Conservation (phyloP, 1,284 basidiomycete species). For the Ceratobasidium sp. region DNA sequence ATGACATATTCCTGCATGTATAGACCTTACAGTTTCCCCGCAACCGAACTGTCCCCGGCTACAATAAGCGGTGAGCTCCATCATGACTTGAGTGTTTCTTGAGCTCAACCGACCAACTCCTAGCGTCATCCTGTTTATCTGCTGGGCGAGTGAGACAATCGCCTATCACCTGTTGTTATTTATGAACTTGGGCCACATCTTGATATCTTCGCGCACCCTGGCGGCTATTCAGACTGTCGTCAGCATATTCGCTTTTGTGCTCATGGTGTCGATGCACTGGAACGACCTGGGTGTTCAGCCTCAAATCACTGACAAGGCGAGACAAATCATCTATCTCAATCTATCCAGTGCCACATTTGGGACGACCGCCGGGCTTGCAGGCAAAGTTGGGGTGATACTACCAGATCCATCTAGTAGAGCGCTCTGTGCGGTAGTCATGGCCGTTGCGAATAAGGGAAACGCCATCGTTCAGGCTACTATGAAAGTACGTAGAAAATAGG, state of each 20-base stretch:
- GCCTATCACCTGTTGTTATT: conserved; percentile 10
- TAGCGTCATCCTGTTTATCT: background rate
- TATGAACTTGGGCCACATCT: conserved; percentile 4
- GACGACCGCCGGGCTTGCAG: background rate
- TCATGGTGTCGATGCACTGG: conserved; percentile 11
- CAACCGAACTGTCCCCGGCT: background rate
- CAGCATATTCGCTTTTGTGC: conserved; percentile 1
- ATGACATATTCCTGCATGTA: background rate
- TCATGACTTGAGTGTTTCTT: no score
- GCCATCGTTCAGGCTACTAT: conserved; percentile 1
- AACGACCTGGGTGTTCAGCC: background rate
- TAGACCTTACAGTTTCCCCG: conserved; percentile 16
- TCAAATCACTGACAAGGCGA: background rate
- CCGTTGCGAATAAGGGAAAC: conserved; percentile 19
- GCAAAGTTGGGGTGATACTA: background rate
- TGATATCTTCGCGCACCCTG: conserved; percentile 2
- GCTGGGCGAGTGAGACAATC: conserved; percentile 17
- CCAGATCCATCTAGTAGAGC: conserved; percentile 11
- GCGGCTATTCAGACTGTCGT: background rate
- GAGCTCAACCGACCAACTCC: no score
- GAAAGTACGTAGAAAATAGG: conserved; percentile 5
- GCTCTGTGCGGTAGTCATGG: background rate
- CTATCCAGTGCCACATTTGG: background rate
- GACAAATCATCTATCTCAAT: background rate
- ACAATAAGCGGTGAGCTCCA: background rate